Base-by-base conservation (phyloP, 768 basidiomycete genomes). In the Suillus luteus region DNA sequence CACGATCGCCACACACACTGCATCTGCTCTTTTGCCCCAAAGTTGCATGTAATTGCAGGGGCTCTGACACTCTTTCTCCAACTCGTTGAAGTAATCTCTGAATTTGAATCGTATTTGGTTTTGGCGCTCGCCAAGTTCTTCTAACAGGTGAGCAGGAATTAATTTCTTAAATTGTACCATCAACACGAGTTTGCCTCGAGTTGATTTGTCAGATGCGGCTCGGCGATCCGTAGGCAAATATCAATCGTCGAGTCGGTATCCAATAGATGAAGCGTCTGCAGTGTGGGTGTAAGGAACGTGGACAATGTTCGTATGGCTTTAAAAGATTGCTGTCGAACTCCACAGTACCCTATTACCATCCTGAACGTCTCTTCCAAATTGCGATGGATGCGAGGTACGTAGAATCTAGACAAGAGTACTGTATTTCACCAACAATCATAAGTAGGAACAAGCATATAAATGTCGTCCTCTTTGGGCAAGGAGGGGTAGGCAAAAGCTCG, bases 381-480 rank as follows among this genome's bases (percentile, higher is more conserved):
- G 31, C 31, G 8, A 49, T 49, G 48, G 12, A 14, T 52, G 7
- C 31, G 10, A 33, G 31, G 51, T 52, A 17, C 51, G 51, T 33
- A 19, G 15, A 19, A 19, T 52, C 17, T 11, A 19, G 51, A 19
- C 17, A 52, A 11, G 17, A 31, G 33, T 33, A 33, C 19, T 3
- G n/a, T 46, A 46, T 46, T 46, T 46, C n/a, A 2, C 19, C 8
- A 46, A 46, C 44, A 11, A n/a, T n/a, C 8, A 46, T 46, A 1
- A n/a, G 44, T 22, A 22, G n/a, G 10, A 46, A 74, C 46, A 82
- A 14, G 12, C 38, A 40, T 40, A 40, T 0, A 14, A 40, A 81
- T 46, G 68, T 81, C 48, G 68, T 82, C 3, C 63, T 82, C n/a
- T 81, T 81, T 44, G 81, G 81, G 5, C 79, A 80, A 63, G 72